Base-by-base conservation (phyloP, 2,329 filamentous ascomycete species). In the Stachybotrys echinatus region DNA sequence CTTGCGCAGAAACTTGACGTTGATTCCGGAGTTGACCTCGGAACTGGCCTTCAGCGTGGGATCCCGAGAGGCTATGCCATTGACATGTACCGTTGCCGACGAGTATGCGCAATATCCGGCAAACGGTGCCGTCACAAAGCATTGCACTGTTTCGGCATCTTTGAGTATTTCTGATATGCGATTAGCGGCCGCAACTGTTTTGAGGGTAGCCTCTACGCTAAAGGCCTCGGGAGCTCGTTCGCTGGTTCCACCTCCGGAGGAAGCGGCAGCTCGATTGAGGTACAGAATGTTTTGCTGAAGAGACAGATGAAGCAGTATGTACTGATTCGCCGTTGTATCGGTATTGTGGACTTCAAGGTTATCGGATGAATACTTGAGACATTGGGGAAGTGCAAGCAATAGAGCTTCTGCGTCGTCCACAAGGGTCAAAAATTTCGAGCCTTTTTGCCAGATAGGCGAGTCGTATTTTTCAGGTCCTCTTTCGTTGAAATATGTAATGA, bases 91-190 rank as follows among this genome's bases (percentile, higher is more conserved):
- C 0, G 90, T 95, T 48, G 90, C 94, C 2, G 92, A 92, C 20
- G 92, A 83, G 64, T 96, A 97, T 2, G 92, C 91, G 59, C 89
- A 95, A 66, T 97, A 99, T 1, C 94, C 92, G 2, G 91, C 88
- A 65, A 97, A 97, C 0, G 94, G 94, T 1, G 92, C 92, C 0
- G 91, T 86, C 7, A 97, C 81, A 52, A 87, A 84, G 63, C 92
- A 85, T 21, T 66, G 63, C 2, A 58, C 52, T 12, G 87, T 81
- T 60, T 91, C 87, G 3, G 88, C 83, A 56, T 95, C 89, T 56
- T 86, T 85, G 46, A 97, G 81, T 43, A 97, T 74, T 23, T 86
- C 81, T 0, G 92, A 96, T 48, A 97, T 94, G 55, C 86, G 83
- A 61, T 89, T 91, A 4, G 94, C 94, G 6, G 92, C 89, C 45